Percentiles rank a stretch among this genome's conserved stretches.
phyloP scores from a whole-genome alignment of 768 basidiomycete species.

The Psilocybe cyanescens region DNA sequence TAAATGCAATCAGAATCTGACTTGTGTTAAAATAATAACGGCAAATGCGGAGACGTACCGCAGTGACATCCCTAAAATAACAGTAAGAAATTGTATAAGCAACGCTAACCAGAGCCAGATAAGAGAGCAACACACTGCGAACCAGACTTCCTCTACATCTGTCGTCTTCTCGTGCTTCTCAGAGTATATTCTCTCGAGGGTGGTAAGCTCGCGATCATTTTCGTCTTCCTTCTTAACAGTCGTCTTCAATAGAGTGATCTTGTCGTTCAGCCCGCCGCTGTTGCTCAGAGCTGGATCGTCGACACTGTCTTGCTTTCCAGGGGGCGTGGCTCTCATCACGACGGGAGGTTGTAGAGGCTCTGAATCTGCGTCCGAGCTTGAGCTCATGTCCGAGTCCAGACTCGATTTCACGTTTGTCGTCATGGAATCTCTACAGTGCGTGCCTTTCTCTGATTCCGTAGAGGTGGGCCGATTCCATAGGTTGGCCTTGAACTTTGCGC shows the following conservation, averaged over 20 bases:
- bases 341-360: not conserved
- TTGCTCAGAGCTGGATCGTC: not conserved
- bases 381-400: not conserved
- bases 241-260: not conserved
- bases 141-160: constrained; percentile 71
- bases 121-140: constrained; percentile 42
- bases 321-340: not conserved
- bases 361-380: not conserved
- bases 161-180: constrained; percentile 26
- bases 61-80: constrained; percentile 46
- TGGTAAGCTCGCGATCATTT: constrained; percentile 29
- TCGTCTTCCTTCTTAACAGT: constrained; percentile 21
- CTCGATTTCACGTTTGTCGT: not conserved
- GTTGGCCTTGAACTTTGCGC: constrained; percentile 62
- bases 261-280: not conserved
- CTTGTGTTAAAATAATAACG: not conserved
- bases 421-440: not conserved
- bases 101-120: not conserved
- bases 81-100: not conserved
- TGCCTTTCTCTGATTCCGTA: not conserved
- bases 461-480: constrained; percentile 45
- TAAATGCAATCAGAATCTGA: not conserved
- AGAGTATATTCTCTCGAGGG: constrained; percentile 37
- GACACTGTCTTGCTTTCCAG: not conserved
- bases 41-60: constrained; percentile 25